A percentile compares a stretch with the other conserved stretches of the same genome.
Evolutionary conservation across 192 early-diverging fungal genomes (phyloP).

Genomic region (Gaertneriomyces semiglobifer): DNA sequence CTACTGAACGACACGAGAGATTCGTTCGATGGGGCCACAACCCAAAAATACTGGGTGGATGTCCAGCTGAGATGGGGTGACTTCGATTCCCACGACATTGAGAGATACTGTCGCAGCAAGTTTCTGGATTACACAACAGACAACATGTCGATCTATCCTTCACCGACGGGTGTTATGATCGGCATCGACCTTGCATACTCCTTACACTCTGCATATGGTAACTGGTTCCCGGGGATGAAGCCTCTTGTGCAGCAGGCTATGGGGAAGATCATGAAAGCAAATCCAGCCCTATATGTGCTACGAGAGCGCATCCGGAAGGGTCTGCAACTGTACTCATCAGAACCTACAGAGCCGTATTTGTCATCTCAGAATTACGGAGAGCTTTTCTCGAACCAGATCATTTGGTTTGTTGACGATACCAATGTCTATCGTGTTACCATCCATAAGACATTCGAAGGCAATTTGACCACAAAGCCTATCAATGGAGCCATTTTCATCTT

Average conservation of each 20-base stretch:
- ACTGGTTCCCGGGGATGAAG: conserved; percentile 99
- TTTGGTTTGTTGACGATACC: conserved; percentile 99
- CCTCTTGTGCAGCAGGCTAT: conserved; percentile 94
- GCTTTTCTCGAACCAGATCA: conserved; percentile 96
- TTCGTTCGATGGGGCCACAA: conserved; percentile 93
- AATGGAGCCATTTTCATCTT: conserved; percentile 99
- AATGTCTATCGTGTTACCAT: conserved; percentile 99
- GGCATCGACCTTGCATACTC: conserved; percentile 98
- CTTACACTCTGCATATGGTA: conserved; percentile 85
- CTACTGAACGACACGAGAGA: conserved; percentile 90
- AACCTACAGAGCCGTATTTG: conserved; percentile 97
- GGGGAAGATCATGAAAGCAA: conserved; percentile 99
- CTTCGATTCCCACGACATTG: conserved; percentile 98
- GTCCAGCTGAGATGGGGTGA: conserved; percentile 98
- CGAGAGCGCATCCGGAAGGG: conserved; percentile 98
- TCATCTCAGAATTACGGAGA: conserved; percentile 88
- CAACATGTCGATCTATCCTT: conserved; percentile 99
- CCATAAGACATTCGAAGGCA: conserved; percentile 99
- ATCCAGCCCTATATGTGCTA: conserved; percentile 94
- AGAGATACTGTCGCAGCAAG: conserved; percentile 96
- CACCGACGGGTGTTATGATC: conserved; percentile 93
- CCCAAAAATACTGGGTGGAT: conserved; percentile 98
- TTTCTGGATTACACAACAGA: conserved; percentile 98
- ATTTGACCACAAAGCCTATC: conserved; percentile 98
- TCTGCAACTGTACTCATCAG: conserved; percentile 95